Evolutionary conservation across 257 asterid genomes (phyloP).

Genomic region (Salvia miltiorrhiza): DNA sequence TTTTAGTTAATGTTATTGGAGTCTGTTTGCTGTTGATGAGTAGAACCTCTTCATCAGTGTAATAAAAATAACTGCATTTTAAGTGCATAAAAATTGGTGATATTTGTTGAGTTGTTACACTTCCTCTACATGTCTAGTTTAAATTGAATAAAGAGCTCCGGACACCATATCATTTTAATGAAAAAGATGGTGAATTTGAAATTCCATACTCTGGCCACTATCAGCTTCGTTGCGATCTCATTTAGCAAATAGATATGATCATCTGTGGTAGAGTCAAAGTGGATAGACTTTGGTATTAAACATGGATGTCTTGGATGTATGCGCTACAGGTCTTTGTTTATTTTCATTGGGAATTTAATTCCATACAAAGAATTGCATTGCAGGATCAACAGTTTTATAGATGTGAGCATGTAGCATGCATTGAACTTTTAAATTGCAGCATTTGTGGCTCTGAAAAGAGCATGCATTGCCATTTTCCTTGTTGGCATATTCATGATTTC

Average conservation of each 20-base stretch:
- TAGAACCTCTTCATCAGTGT: neutral
- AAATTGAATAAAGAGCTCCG: neutral
- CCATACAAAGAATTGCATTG: neutral
- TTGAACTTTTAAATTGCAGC: constrained; percentile 5
- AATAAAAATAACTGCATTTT: neutral
- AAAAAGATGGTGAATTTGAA: constrained; percentile 11
- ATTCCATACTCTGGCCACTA: constrained; percentile 1
- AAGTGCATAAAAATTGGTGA: neutral
- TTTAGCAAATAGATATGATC: constrained; percentile 4
- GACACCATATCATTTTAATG: neutral
- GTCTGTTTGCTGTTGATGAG: neutral
- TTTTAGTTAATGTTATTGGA: neutral
- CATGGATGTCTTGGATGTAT: neutral
- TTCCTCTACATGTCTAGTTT: neutral
- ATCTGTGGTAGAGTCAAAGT: neutral
- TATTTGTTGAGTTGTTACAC: neutral
- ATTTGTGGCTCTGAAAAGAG: neutral
- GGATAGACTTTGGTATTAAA: neutral
- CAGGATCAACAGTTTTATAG: neutral
- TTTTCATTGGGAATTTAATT: constrained; percentile 9
- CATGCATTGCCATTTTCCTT: neutral
- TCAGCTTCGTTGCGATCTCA: neutral
- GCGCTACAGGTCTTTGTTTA: neutral
- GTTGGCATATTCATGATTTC: neutral
- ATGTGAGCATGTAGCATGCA: neutral